Evolutionary conservation across 2,329 filamentous ascomycete genomes (phyloP), one percentile per base, ranked within the genome.

Genomic region (Lojkania enalia): DNA sequence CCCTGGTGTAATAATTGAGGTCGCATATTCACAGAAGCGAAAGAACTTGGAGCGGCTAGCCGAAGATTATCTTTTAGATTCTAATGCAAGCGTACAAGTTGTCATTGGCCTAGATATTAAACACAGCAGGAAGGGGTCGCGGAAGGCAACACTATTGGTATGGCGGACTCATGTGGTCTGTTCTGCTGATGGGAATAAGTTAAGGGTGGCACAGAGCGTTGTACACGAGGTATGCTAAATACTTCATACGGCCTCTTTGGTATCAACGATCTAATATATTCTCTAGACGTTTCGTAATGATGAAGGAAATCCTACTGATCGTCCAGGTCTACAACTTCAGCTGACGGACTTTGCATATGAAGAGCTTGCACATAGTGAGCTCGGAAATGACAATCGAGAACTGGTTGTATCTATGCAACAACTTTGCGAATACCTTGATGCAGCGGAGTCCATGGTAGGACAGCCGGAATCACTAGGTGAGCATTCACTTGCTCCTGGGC

Each of bases 261-360:
- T n/a, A 27, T 27, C 14, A 20, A 5, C 21, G 5, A 16, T 20
- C 48, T 53, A 20, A 51, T 23, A 39, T 52, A 46, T 21, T 16
- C 23, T 20, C 19, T 44, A 58, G 59, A 45, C 49, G 30, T 63
- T 66, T 48, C 63, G 63, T 29, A 48, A 64, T 25, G 41, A 51
- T 2, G 4, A 56, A 35, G 55, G 55, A 23, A 50, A 54, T 33
- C 38, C 48, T 25, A 40, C 42, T n/a, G 20, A 50, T 32, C 35
- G 50, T 42, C 35, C 42, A 25, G 51, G 53, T 25, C 39, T 56
- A 11, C 44, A 21, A 30, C 48, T 56, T 32, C 45, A 20, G 29
- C 51, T 56, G 3, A 51, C 38, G 27, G 45, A 58, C 29, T 55
- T 57, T 20, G 29, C 54, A 21, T 46, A 35, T 35, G 30, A 55